These are phyloP conservation scores for Penicillium nucicola DNA, from an alignment of 495 filamentous ascomycete genomes.

Conservation along the genomic window DNA sequence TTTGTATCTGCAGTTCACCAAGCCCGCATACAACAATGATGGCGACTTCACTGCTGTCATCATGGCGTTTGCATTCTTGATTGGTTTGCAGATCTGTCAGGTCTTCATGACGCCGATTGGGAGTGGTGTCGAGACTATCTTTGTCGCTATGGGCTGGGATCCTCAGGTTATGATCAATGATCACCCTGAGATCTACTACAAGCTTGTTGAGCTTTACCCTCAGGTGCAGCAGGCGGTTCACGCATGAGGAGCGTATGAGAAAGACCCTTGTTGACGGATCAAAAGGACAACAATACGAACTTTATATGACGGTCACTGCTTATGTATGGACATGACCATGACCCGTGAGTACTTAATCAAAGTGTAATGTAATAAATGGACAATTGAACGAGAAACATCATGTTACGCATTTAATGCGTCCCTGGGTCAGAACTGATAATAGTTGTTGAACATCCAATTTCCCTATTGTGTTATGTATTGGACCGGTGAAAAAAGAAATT, in stretches of 20 bases:
- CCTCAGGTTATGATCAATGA: constrained; percentile 80
- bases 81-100: constrained; percentile 83
- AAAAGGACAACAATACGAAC: too few species aligned
- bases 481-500: too few species aligned
- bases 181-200: constrained; percentile 74
- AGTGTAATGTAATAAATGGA: too few species aligned
- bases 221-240: constrained; percentile 73
- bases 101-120: constrained; percentile 78
- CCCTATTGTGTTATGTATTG: too few species aligned
- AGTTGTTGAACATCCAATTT: too few species aligned
- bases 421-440: too few species aligned
- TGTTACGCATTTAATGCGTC: too few species aligned
- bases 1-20: constrained; percentile 77
- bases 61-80: constrained; percentile 79
- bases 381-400: too few species aligned
- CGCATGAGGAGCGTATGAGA: constrained; percentile 29
- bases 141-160: constrained; percentile 85
- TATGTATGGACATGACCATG: too few species aligned
- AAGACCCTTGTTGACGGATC: too few species aligned
- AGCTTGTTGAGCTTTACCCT: constrained; percentile 77
- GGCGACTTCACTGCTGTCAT: constrained; percentile 73
- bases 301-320: too few species aligned
- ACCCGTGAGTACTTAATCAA: too few species aligned
- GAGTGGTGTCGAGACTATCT: constrained; percentile 70
- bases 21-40: constrained; percentile 69